A percentile compares a stretch with the other conserved stretches of the same genome.
Conservation (phyloP, 768 basidiomycete species). For the Boletellus sp. region DNA sequence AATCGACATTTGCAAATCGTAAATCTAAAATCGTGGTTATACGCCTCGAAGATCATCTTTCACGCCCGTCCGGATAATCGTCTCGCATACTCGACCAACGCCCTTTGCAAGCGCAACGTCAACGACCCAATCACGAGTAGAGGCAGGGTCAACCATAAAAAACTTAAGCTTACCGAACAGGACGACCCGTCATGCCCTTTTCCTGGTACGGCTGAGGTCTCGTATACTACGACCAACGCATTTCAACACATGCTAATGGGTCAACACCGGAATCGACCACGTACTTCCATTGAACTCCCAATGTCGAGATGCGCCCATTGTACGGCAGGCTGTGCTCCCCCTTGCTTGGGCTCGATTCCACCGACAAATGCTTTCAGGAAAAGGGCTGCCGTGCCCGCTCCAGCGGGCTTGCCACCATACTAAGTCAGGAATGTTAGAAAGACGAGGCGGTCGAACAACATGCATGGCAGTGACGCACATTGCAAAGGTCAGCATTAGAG, state of each 20-base stretch:
- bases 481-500: constrained; percentile 80
- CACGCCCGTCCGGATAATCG: constrained; percentile 22
- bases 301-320: constrained; percentile 91
- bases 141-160: not conserved
- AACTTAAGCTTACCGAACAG: constrained; percentile 55
- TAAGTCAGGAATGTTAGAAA: constrained; percentile 27
- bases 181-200: constrained; percentile 77
- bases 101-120: constrained; percentile 16
- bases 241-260: too few relatives aligned
- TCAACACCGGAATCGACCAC: constrained; percentile 8
- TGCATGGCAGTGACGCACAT: constrained; percentile 27
- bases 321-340: constrained; percentile 47
- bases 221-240: constrained; percentile 37
- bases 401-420: constrained; percentile 71
- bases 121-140: not conserved
- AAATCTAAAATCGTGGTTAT: too few relatives aligned
- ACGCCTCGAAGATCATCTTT: not conserved
- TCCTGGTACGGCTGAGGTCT: constrained; percentile 59
- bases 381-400: constrained; percentile 76
- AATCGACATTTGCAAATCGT: constrained; percentile 1
- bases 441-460: not conserved
- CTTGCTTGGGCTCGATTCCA: constrained; percentile 63
- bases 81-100: constrained; percentile 32
- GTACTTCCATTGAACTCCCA: constrained; percentile 70
- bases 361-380: constrained; percentile 84